These are phyloP conservation scores for Alternaria novae-zelandiae DNA, from an alignment of 2,329 filamentous ascomycete genomes.

Conservation along the genomic window DNA sequence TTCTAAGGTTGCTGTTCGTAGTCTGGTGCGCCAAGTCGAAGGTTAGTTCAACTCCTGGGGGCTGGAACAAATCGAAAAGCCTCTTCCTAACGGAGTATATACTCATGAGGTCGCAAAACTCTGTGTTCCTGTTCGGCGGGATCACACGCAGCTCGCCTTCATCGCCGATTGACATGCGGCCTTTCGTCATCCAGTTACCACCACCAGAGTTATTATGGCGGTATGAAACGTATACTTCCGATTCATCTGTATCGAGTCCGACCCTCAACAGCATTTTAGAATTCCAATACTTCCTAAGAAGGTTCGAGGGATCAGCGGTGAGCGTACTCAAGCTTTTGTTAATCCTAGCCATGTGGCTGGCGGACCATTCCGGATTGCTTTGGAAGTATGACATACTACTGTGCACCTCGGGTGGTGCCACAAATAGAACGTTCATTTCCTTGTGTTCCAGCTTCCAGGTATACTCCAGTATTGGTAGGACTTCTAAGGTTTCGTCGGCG, in stretches of 20 bases:
- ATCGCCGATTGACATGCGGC: not conserved
- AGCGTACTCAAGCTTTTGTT: not conserved
- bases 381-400: not conserved
- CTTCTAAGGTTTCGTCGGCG: not conserved
- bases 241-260: not conserved
- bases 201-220: not conserved
- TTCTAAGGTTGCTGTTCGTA: not conserved
- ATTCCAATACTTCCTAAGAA: not conserved
- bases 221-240: not conserved
- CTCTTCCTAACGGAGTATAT: not conserved
- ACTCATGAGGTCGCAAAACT: not conserved
- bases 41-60: not conserved
- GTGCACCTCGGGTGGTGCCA: not conserved
- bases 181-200: not conserved
- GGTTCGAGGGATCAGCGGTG: not conserved
- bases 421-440: rapidly evolving
- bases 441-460: not conserved
- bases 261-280: not conserved
- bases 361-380: not conserved
- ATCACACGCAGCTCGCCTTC: not conserved
- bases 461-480: not conserved
- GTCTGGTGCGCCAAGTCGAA: not conserved
- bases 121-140: not conserved
- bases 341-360: not conserved
- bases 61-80: not conserved